A percentile compares a stretch with the other conserved stretches of the same genome.
Conservation (phyloP, 257 asterid genomes). For the Orobanche coerulescens region DNA sequence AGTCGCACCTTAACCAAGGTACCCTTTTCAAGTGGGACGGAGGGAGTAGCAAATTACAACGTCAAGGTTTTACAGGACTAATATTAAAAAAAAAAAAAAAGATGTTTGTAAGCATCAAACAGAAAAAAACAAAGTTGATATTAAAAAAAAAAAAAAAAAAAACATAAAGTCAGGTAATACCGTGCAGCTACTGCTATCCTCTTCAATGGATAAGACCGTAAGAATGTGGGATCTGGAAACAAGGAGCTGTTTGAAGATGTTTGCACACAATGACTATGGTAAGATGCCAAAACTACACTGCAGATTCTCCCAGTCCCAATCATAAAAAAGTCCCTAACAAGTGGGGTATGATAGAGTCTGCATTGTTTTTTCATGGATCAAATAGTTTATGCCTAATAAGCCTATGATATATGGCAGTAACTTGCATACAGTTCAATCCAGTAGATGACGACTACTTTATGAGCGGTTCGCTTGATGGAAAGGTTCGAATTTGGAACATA, state of each 20-base stretch:
- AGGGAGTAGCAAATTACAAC: too few relatives aligned
- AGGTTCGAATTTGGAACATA: slow-evolving; percentile 67
- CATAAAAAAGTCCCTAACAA: slow-evolving; percentile 19
- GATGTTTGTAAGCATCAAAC: too few relatives aligned
- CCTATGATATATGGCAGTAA: slow-evolving; percentile 47
- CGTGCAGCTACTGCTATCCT: slow-evolving; percentile 70
- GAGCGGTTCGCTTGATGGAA: slow-evolving; percentile 77
- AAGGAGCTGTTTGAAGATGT: slow-evolving; percentile 63
- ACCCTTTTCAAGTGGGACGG: too few relatives aligned
- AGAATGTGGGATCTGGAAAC: slow-evolving; percentile 69
- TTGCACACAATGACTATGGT: slow-evolving; percentile 88
- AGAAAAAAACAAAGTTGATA: neutral
- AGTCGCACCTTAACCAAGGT: too few relatives aligned
- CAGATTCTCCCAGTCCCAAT: slow-evolving; percentile 19
- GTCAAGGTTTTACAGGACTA: too few relatives aligned
- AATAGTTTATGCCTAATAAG: slow-evolving; percentile 24
- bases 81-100: too few relatives aligned
- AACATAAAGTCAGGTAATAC: slow-evolving; percentile 13
- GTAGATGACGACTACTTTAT: slow-evolving; percentile 55
- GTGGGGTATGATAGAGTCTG: slow-evolving; percentile 20
- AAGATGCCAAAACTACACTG: slow-evolving; percentile 32
- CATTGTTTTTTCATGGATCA: slow-evolving; percentile 16
- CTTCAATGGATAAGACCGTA: slow-evolving; percentile 89
- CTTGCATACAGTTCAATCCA: slow-evolving; percentile 82
- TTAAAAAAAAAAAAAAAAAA: neutral